Evolutionary conservation across 345 rosid genomes (phyloP).

Genomic region (Stellera chamaejasme): DNA sequence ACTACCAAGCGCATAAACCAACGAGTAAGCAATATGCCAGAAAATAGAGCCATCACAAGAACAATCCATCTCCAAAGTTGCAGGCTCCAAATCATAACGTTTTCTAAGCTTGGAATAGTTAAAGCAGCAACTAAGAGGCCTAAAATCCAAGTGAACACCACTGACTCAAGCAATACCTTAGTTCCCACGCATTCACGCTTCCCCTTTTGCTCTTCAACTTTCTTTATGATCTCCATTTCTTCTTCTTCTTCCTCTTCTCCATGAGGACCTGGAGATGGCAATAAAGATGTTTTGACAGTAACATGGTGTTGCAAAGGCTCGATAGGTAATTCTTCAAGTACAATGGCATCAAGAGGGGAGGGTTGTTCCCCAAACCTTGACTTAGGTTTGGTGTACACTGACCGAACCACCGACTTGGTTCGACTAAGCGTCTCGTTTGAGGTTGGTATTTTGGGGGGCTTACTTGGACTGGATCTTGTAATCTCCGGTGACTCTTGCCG

Average conservation of each 20-base stretch:
- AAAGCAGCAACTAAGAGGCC: slow-evolving; percentile 52
- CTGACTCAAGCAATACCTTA: slow-evolving; percentile 43
- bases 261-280: slow-evolving; percentile 27
- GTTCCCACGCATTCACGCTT: slow-evolving; percentile 24
- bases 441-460: slow-evolving; percentile 56
- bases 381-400: slow-evolving; percentile 63
- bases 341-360: slow-evolving; percentile 22
- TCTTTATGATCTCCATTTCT: slow-evolving; percentile 48
- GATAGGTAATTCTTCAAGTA: slow-evolving; percentile 28
- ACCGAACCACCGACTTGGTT: slow-evolving; percentile 44
- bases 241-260: slow-evolving; percentile 34
- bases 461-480: slow-evolving; percentile 30
- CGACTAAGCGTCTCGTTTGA: slow-evolving; percentile 29
- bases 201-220: slow-evolving; percentile 36
- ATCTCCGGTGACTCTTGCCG: slow-evolving; percentile 32
- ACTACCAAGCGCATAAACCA: slow-evolving; percentile 70
- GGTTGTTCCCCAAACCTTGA: slow-evolving; percentile 75
- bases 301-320: slow-evolving; percentile 27
- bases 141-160: slow-evolving; percentile 25
- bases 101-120: slow-evolving; percentile 27
- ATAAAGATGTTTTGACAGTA: slow-evolving; percentile 25
- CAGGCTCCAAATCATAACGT: slow-evolving; percentile 41
- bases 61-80: slow-evolving; percentile 81
- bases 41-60: slow-evolving; percentile 63
- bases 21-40: slow-evolving; percentile 64